These are phyloP conservation scores for Aspergillus olivimuriae DNA, from an alignment of 495 filamentous ascomycete genomes.

Conservation along the genomic window DNA sequence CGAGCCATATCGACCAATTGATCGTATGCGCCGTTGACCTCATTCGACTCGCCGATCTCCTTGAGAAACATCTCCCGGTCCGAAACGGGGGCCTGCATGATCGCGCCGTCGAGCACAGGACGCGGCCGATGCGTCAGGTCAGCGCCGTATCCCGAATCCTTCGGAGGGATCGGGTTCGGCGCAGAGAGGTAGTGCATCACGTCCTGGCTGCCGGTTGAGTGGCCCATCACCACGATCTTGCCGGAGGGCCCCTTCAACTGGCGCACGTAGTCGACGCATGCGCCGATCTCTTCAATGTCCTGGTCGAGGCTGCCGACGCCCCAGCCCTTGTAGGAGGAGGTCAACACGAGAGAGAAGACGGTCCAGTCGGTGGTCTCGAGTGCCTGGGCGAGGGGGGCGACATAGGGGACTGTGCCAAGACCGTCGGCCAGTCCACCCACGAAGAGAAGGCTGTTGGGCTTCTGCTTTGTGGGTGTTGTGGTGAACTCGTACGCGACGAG, in stretches of 20 bases:
- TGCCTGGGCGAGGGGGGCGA: constrained; percentile 43
- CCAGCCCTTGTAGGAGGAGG: constrained; percentile 66
- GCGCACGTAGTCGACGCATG: constrained; percentile 66
- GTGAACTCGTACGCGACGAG: constrained; percentile 56
- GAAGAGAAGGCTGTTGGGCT: constrained; percentile 69
- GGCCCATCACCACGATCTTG: constrained; percentile 81
- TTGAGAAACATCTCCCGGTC: constrained; percentile 63
- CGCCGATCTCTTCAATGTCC: constrained; percentile 68
- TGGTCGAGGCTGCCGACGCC: constrained; percentile 59
- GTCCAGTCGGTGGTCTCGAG: constrained; percentile 56
- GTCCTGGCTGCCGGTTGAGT: constrained; percentile 85
- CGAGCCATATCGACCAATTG: constrained; percentile 47
- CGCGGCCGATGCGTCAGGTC: constrained; percentile 21
- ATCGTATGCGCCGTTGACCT: constrained; percentile 38
- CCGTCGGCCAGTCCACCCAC: constrained; percentile 81
- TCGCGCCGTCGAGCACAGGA: constrained; percentile 64
- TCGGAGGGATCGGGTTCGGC: constrained; percentile 23
- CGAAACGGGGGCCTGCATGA: constrained; percentile 75
- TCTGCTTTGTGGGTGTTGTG: constrained; percentile 22
- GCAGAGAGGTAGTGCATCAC: constrained; percentile 66
- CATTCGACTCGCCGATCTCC: constrained; percentile 9
- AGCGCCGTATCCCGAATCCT: constrained; percentile 15
- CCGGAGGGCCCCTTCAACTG: constrained; percentile 22
- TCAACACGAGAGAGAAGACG: constrained; percentile 55
- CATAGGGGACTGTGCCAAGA: constrained; percentile 61